These are phyloP conservation scores for Rhizopogon salebrosus DNA, from an alignment of 768 basidiomycete species.

Conservation along the genomic window DNA sequence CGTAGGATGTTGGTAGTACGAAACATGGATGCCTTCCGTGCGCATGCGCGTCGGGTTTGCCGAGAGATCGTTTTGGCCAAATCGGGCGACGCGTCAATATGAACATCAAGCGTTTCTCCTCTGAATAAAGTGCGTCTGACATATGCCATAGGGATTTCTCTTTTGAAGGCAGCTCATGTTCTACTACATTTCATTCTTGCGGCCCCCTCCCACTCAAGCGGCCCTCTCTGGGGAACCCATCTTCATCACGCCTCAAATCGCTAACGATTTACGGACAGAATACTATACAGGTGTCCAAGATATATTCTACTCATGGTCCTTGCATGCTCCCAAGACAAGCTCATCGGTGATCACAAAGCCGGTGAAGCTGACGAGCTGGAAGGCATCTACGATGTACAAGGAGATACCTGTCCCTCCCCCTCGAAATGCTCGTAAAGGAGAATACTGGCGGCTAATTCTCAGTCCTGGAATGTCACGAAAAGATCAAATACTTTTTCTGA, in stretches of 20 bases:
- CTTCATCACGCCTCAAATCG: slow-evolving; percentile 75
- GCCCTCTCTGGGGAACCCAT: slow-evolving; percentile 36
- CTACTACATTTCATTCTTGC: slow-evolving; percentile 85
- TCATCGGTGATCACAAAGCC: slow-evolving; percentile 34
- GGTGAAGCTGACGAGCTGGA: slow-evolving; percentile 71
- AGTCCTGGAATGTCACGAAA: slow-evolving; percentile 28
- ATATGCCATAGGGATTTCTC: not conserved
- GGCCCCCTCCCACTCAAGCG: slow-evolving; percentile 67
- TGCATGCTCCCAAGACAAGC: slow-evolving; percentile 16
- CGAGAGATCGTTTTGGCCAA: not conserved
- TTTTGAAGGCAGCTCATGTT: slow-evolving; percentile 46
- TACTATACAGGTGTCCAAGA: slow-evolving; percentile 48
- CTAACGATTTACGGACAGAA: slow-evolving; percentile 89
- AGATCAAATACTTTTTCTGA: slow-evolving; percentile 37
- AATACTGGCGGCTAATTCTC: slow-evolving; percentile 65
- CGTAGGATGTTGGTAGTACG: slow-evolving; percentile 15
- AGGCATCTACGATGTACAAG: slow-evolving; percentile 66
- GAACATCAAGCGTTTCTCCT: not conserved
- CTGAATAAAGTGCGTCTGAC: not conserved
- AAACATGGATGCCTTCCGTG: slow-evolving; percentile 13
- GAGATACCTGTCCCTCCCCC: slow-evolving; percentile 67
- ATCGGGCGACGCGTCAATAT: not conserved
- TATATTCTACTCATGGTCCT: slow-evolving; percentile 67
- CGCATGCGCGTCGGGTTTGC: not conserved
- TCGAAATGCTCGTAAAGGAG: slow-evolving; percentile 40